Evolutionary conservation across 106 monocot genomes (phyloP).

Genomic region (Dendrobium catenatum): DNA sequence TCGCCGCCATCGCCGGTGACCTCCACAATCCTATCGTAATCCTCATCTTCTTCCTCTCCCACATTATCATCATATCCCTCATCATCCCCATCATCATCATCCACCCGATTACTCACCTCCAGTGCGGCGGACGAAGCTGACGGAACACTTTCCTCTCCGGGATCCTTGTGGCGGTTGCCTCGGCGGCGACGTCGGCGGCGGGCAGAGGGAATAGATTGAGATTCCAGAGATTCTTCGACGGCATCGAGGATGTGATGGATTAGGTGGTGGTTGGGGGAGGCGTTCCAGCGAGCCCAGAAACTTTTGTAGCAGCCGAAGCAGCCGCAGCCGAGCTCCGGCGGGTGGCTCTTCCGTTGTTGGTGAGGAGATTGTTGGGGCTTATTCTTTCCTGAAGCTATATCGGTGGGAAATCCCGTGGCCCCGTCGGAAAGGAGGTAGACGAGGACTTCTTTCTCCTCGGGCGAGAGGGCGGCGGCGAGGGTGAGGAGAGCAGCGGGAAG

Average conservation of each 20-base stretch:
- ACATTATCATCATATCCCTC: neutral
- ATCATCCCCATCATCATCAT: neutral
- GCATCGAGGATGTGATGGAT: conserved; percentile 46
- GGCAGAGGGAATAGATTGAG: neutral
- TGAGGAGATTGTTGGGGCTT: neutral
- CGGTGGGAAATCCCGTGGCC: neutral
- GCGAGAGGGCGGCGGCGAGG: conserved; percentile 32
- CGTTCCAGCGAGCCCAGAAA: conserved; percentile 49
- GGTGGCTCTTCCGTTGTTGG: conserved; percentile 6
- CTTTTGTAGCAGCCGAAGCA: conserved; percentile 63
- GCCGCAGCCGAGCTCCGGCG: conserved; percentile 31
- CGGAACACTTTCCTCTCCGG: neutral
- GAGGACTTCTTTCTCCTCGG: conserved; percentile 36
- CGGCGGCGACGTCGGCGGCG: conserved; percentile 10
- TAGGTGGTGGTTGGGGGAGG: conserved; percentile 44
- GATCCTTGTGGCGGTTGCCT: neutral
- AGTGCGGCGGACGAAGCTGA: conserved; percentile 6
- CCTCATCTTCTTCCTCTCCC: too few relatives aligned
- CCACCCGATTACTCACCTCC: neutral
- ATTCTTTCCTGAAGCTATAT: neutral
- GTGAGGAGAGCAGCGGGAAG: conserved; percentile 32
- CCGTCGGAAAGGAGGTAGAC: conserved; percentile 27
- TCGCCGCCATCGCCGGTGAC: neutral
- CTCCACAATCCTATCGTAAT: neutral
- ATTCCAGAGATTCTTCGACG: conserved; percentile 17